Percentiles rank a stretch among this genome's conserved stretches.
Evolutionary conservation across 495 filamentous ascomycete species (phyloP).

Genomic region (Neurospora sp.): DNA sequence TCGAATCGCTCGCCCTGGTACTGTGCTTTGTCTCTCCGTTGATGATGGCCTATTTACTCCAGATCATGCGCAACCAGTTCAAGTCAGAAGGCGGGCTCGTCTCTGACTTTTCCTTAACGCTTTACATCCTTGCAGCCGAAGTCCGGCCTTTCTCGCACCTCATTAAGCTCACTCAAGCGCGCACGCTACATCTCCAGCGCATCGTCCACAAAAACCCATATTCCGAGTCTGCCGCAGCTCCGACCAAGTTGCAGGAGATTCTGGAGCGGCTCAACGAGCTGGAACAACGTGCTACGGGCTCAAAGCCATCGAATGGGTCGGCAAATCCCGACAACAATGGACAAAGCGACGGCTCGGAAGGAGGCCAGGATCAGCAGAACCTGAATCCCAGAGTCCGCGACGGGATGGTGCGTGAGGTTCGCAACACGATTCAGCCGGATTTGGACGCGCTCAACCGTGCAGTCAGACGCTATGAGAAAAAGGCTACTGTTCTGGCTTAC

Average conservation of each 20-base stretch:
- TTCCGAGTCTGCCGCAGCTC: conserved; percentile 28
- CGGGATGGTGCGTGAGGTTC: conserved; percentile 48
- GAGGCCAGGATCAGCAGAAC: conserved; percentile 19
- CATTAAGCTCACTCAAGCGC: conserved; percentile 65
- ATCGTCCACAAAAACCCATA: conserved; percentile 49
- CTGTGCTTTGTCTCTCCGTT: conserved; percentile 74
- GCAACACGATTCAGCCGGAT: conserved; percentile 61
- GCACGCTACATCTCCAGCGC: conserved; percentile 76
- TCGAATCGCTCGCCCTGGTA: conserved; percentile 64
- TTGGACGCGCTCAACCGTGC: conserved; percentile 85
- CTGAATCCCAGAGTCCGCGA: conserved; percentile 6
- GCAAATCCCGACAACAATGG: background rate
- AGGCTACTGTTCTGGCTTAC: conserved; percentile 56
- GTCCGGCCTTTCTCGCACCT: conserved; percentile 71
- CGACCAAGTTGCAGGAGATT: conserved; percentile 46
- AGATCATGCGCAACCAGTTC: conserved; percentile 62
- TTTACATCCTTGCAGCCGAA: conserved; percentile 85
- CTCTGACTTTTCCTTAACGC: conserved; percentile 86
- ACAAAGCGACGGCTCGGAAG: conserved; percentile 19
- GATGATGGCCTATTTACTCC: conserved; percentile 68
- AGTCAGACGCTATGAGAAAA: conserved; percentile 89
- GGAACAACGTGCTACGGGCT: conserved; percentile 44
- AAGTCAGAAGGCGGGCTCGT: conserved; percentile 72
- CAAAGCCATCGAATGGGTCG: background rate
- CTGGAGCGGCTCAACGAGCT: conserved; percentile 56